Evolutionary conservation across 2,329 filamentous ascomycete species (phyloP), one percentile per base, ranked within the genome.

Genomic region (Rhinocladiella similis): DNA sequence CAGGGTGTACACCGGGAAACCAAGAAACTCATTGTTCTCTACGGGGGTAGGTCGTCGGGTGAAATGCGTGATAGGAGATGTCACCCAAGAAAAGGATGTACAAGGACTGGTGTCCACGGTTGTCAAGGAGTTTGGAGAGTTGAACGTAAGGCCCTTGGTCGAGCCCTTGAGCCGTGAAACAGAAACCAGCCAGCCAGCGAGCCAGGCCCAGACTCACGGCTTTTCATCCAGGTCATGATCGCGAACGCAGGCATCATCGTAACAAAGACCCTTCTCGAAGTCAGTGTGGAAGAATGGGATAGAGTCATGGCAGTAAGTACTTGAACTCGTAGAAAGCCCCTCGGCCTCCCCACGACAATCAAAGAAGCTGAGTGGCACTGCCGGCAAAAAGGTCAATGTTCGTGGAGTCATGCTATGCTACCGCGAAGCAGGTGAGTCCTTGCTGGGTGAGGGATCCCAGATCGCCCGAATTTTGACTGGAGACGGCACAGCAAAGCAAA

Each of bases 401-500:
- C 47, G 46, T 20, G 52, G 52, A 18, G 46, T 45, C 3, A 41
- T 49, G 13, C 22, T 54, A 18, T 54, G 52, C 22, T 54, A 54
- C 45, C 45, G 52, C 3, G 52, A 49, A 46, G 52, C 52, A 1
- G 52, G 52, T 54, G 33, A 48, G 52, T 42, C 22, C 7, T 25
- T 25, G 35, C 13, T 10, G 35, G 13, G 10, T 5, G 35, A 25
- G 22, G 4, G 7, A 25, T 7, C 22, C 7, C 22, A 4, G 7
- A 13, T 38, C 5, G 3, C n/a, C 13, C 35, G 35, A 38, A 16
- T 35, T 5, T 16, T 38, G 13, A 38, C 5, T 16, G 12, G 35
- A 43, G 14, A 13, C 14, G 18, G 16, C 6, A 14, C 29, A 51
- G 85, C 84, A 0, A 81, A 78, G 65, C 84, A 88, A 64, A 80